Evolutionary conservation across 176 grass and related monocot genomes (phyloP).

Genomic region (Hsuehochloa calcarea): DNA sequence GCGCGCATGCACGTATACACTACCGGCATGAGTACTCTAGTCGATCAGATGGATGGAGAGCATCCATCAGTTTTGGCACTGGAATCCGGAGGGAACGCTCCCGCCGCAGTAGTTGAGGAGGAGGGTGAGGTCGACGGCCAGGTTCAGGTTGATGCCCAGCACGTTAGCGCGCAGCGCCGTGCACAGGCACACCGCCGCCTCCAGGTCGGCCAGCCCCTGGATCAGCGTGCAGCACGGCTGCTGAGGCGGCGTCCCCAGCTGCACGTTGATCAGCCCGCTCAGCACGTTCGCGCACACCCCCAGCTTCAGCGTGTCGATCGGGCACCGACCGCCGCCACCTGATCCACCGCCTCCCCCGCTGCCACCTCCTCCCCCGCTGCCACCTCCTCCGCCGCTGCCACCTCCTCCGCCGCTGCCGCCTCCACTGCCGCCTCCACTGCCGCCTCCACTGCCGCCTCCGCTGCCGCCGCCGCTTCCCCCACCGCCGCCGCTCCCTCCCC

Average conservation of each 20-base stretch:
- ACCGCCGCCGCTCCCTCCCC: not conserved
- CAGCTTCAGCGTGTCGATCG: constrained; percentile 66
- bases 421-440: accelerated
- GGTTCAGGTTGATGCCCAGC: constrained; percentile 67
- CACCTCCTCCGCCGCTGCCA: accelerated
- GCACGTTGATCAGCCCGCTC: constrained; percentile 60
- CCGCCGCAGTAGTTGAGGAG: constrained; percentile 87
- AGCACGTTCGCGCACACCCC: constrained; percentile 79
- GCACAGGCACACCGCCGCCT: constrained; percentile 73
- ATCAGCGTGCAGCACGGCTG: constrained; percentile 69
- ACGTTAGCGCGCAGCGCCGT: constrained; percentile 63
- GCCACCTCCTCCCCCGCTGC: not conserved
- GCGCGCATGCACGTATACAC: not conserved
- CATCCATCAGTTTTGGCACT: constrained; percentile 36
- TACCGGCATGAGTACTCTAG: not conserved
- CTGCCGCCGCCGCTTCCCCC: not conserved
- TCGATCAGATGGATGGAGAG: not conserved
- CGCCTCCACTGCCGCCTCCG: accelerated
- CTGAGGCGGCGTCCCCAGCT: constrained; percentile 58
- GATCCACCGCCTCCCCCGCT: not conserved
- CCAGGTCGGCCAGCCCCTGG: constrained; percentile 71
- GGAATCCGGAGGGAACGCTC: constrained; percentile 59
- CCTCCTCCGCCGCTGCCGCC: not conserved
- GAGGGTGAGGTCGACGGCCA: constrained; percentile 72
- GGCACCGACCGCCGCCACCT: constrained; percentile 36